Percentiles rank a stretch among this genome's conserved stretches.
Conservation (phyloP, 305 asterid species). For the Lippia alba region DNA sequence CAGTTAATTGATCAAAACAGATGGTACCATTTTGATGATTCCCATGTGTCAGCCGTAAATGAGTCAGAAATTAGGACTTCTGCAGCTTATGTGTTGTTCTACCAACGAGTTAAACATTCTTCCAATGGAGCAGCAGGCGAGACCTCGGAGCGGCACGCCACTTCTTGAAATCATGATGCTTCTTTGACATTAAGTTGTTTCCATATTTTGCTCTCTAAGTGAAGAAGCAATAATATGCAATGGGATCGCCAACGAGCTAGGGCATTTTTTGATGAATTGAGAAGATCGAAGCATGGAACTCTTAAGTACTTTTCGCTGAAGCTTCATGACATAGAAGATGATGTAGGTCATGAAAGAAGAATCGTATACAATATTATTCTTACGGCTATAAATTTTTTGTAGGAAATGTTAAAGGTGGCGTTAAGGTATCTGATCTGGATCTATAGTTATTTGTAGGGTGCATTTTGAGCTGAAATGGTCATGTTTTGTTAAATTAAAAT, state of each 20-base stretch:
- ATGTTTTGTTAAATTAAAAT: neutral
- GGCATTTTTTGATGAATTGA: neutral
- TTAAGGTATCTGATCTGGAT: neutral
- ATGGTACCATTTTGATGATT: constrained; percentile 94
- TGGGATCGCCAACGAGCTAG: neutral
- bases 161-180: constrained; percentile 34
- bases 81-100: constrained; percentile 96
- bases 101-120: constrained; percentile 63
- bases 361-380: neutral
- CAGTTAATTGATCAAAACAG: constrained; percentile 82
- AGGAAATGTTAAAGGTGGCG: neutral
- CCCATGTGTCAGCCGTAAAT: constrained; percentile 79
- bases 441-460: neutral
- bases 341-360: neutral
- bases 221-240: neutral
- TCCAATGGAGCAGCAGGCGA: constrained; percentile 50
- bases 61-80: constrained; percentile 89
- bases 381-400: neutral
- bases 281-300: neutral
- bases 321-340: neutral
- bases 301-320: neutral
- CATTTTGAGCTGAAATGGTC: neutral
- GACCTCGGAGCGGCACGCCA: constrained; percentile 44
- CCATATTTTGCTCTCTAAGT: constrained; percentile 11
- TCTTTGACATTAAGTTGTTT: neutral